These are phyloP conservation scores for Dryas alaskensis DNA, from an alignment of 306 rosid species.

Conservation along the genomic window DNA sequence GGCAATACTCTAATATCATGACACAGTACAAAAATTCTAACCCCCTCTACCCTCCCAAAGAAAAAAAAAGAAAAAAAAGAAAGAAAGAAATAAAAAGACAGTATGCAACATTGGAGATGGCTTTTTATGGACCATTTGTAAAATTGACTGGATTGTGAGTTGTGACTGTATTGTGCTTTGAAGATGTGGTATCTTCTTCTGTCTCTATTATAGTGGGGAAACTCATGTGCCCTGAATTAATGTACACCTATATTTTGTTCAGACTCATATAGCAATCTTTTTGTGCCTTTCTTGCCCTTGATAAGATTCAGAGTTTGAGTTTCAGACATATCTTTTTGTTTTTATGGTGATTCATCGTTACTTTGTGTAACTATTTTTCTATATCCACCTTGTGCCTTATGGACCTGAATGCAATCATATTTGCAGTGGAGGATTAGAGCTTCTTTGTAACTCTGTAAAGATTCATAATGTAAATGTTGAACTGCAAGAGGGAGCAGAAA, in stretches of 20 bases:
- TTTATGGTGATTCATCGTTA: neutral
- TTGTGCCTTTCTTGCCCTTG: neutral
- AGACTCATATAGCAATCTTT: neutral
- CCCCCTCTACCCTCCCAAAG: neutral
- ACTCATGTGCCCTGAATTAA: neutral
- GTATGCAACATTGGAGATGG: neutral
- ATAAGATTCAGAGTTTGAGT: neutral
- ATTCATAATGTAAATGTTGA: slow-evolving; percentile 66
- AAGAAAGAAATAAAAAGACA: neutral
- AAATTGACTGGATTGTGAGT: neutral
- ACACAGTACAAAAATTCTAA: neutral
- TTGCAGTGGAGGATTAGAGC: slow-evolving; percentile 88
- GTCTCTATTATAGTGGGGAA: neutral
- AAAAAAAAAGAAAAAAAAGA: neutral
- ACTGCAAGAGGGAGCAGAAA: slow-evolving; percentile 47
- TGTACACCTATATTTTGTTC: neutral
- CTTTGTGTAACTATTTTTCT: too few species aligned
- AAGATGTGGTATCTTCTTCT: neutral
- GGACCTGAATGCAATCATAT: slow-evolving; percentile 17
- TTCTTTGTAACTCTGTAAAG: slow-evolving; percentile 88
- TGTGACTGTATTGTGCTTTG: neutral
- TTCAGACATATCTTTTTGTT: neutral
- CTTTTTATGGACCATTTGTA: neutral
- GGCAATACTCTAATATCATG: neutral
- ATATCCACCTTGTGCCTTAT: neutral